These are phyloP conservation scores for Penicillium palitans DNA, from an alignment of 2,329 filamentous ascomycete genomes.

Conservation along the genomic window DNA sequence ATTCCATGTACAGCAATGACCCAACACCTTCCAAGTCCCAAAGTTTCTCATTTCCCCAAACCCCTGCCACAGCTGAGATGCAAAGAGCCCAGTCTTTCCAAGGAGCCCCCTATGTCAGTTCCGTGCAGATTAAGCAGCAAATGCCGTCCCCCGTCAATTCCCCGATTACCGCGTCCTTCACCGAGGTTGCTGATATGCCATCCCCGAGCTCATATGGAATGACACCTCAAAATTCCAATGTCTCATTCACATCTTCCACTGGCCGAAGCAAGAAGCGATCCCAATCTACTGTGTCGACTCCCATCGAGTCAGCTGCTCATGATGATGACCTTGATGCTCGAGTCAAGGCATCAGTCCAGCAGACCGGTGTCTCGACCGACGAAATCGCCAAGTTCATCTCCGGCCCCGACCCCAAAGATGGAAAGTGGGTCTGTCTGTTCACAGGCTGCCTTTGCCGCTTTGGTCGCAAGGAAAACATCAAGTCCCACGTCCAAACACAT, in stretches of 20 bases:
- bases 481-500: slow-evolving; percentile 96
- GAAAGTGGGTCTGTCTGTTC: slow-evolving; percentile 76
- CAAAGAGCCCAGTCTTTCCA: slow-evolving; percentile 49
- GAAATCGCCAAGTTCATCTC: slow-evolving; percentile 76
- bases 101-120: slow-evolving; percentile 42
- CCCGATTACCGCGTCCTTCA: slow-evolving; percentile 51
- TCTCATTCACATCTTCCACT: slow-evolving; percentile 29
- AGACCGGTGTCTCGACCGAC: slow-evolving; percentile 83
- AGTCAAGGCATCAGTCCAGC: slow-evolving; percentile 63
- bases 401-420: slow-evolving; percentile 69
- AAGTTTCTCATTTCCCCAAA: slow-evolving; percentile 33
- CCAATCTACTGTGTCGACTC: slow-evolving; percentile 25
- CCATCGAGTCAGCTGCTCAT: slow-evolving; percentile 44
- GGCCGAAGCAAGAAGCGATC: slow-evolving; percentile 23
- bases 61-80: slow-evolving; percentile 43
- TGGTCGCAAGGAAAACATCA: slow-evolving; percentile 98
- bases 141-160: slow-evolving; percentile 59
- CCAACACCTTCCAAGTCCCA: slow-evolving; percentile 44
- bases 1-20: slow-evolving; percentile 41
- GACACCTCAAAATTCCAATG: slow-evolving; percentile 33
- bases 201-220: slow-evolving; percentile 26
- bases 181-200: slow-evolving; percentile 52
- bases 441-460: slow-evolving; percentile 84
- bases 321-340: slow-evolving; percentile 55
- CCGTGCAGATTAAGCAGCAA: slow-evolving; percentile 41